Base-by-base conservation (phyloP, 2,329 filamentous ascomycete genomes). In the Lasiodiplodia sp. region DNA sequence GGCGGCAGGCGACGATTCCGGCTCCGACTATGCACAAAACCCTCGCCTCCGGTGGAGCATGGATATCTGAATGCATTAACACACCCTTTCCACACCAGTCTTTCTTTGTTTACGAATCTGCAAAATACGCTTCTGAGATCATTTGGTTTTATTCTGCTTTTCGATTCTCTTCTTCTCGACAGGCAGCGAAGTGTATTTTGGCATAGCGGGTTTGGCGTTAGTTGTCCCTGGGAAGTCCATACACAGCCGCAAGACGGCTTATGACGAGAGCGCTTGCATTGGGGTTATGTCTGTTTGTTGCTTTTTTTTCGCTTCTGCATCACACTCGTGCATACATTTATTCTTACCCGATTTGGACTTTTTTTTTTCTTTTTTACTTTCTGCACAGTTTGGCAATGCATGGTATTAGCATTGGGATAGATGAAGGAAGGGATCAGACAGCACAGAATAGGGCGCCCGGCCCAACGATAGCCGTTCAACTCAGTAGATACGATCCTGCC, bases 11-110 rank as follows among this genome's bases (percentile, higher is more conserved):
- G 66, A 71, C 14, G 71, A 71, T 10, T 75, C 76, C 0, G 75
- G 77, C 34, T 79, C 80, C 65, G 79, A 80, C 68, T 73, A 77
- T 70, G 75, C 18, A 69, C 71, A 66, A 18, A 80, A 82, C 70
- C 77, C 78, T 1, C 73, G 73, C 51, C 74, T 80, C 70, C 70
- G 80, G 67, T 82, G 80, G 80, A 82, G 77, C 70, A 81, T 83
- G 63, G 81, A 83, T 68, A 79, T 82, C 66, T 83, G 69, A 74
- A 66, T 72, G 63, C 66, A 23, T 18, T 60, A 52, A 34, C 47
- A 38, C n/a, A 64, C 7, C 12, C 16, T 34, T 2, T 51, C 31
- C 18, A 40, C 37, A 23, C 8, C 51, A 47, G 37, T 25, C 7
- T 55, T 40, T 53, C 37, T 47, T 66, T 66, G 37, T 12, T 56